These are phyloP conservation scores for Lipomyces starkeyi DNA, from an alignment of 805 yeast genomes.

Conservation along the genomic window DNA sequence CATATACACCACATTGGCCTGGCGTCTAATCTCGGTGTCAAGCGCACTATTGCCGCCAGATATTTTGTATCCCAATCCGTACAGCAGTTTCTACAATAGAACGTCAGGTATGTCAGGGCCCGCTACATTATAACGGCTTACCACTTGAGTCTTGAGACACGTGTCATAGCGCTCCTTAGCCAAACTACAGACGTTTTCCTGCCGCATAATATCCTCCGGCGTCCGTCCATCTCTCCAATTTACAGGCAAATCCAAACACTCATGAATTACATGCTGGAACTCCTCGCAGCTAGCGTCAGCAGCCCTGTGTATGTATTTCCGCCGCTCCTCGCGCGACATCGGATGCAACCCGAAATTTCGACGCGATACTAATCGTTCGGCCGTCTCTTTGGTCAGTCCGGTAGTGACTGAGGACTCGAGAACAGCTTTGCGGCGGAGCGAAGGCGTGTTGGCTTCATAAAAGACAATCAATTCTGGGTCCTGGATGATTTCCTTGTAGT, in stretches of 20 bases:
- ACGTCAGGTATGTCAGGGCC: neutral
- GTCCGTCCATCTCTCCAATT: neutral
- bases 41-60: conserved; percentile 6
- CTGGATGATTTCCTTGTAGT: conserved; percentile 12
- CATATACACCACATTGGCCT: neutral
- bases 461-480: conserved; percentile 22
- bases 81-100: conserved; percentile 21
- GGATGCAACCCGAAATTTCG: conserved; percentile 13
- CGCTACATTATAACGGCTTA: neutral
- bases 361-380: neutral
- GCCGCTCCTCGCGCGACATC: conserved; percentile 6
- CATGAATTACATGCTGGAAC: conserved; percentile 1
- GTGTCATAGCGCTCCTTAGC: conserved; percentile 7
- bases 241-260: neutral
- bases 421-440: conserved; percentile 13
- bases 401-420: neutral
- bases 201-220: conserved; percentile 2
- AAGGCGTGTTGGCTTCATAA: conserved; percentile 25
- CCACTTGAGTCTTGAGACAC: conserved; percentile 19
- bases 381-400: conserved; percentile 15
- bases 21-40: conserved; percentile 8
- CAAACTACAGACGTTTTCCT: neutral
- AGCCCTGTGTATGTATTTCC: neutral
- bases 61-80: conserved; percentile 23
- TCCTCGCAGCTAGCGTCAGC: conserved; percentile 22